A percentile compares a stretch with the other conserved stretches of the same genome.
phyloP scores from a whole-genome alignment of 352 stramenopile genomes.

The Globisporangium cylindrosporum region DNA sequence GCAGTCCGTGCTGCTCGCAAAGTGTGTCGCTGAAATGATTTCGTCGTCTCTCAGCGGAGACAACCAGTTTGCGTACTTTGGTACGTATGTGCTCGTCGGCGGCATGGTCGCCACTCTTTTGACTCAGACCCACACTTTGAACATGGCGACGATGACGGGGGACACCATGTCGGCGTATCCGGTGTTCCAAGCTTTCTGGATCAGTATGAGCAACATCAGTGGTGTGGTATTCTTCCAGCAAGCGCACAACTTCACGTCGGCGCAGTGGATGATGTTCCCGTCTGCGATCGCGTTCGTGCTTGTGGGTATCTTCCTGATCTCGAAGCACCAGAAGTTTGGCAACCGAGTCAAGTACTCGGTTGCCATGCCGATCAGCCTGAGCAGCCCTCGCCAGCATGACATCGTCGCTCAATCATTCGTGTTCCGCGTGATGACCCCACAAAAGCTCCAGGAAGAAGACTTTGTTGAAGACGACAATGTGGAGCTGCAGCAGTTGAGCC shows the following conservation, averaged over 20 bases:
- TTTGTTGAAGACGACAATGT: constrained; percentile 38
- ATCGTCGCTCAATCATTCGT: constrained; percentile 89
- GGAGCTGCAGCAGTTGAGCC: constrained; percentile 21
- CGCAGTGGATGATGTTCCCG: constrained; percentile 85
- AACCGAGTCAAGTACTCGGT: constrained; percentile 89
- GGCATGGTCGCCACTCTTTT: constrained; percentile 74
- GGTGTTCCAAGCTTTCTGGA: constrained; percentile 88
- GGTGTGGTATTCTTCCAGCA: constrained; percentile 88
- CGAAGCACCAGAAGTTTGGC: constrained; percentile 88
- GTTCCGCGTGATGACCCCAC: constrained; percentile 79
- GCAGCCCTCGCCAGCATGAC: constrained; percentile 79
- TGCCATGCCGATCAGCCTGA: constrained; percentile 85
- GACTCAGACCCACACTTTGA: constrained; percentile 84
- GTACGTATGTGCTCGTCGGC: constrained; percentile 74
- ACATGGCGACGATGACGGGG: constrained; percentile 81
- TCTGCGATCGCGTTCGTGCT: constrained; percentile 67
- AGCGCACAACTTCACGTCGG: constrained; percentile 71
- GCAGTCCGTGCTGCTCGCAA: constrained; percentile 80
- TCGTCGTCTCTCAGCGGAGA: constrained; percentile 74
- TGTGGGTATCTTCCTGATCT: constrained; percentile 73
- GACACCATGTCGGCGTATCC: constrained; percentile 87
- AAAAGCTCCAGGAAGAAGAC: constrained; percentile 65
- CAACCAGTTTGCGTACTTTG: constrained; percentile 86
- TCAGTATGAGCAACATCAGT: constrained; percentile 86
- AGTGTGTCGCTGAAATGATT: constrained; percentile 85